Percentiles rank a stretch among this genome's conserved stretches.
Conservation (phyloP, 768 basidiomycete species). For the Leccinum incarnatum region DNA sequence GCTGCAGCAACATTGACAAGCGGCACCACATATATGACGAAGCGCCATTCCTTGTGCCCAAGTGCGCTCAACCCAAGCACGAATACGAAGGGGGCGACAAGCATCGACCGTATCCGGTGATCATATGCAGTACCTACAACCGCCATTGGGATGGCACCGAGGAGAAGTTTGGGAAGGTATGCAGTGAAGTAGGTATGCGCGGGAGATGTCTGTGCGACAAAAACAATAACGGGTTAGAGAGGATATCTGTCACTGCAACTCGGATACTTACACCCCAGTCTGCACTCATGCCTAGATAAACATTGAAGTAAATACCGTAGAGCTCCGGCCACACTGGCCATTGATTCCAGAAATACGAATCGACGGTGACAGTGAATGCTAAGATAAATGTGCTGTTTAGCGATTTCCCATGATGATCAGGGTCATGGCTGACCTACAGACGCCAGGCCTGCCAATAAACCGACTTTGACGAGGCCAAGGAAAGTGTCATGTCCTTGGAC, state of each 20-base stretch:
- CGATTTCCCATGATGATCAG: neutral
- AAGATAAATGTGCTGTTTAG: neutral
- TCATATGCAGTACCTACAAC: slow-evolving; percentile 51
- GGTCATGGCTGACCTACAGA: slow-evolving; percentile 49
- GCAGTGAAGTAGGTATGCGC: slow-evolving; percentile 60
- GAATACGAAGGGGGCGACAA: slow-evolving; percentile 52
- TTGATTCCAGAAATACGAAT: slow-evolving; percentile 83
- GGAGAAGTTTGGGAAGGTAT: slow-evolving; percentile 75
- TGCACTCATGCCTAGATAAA: slow-evolving; percentile 78
- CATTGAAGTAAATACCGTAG: slow-evolving; percentile 77
- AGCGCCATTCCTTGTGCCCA: slow-evolving; percentile 98
- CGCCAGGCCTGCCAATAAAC: slow-evolving; percentile 43
- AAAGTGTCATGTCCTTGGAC: slow-evolving; percentile 42
- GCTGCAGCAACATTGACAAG: slow-evolving; percentile 79
- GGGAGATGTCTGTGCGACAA: slow-evolving; percentile 59
- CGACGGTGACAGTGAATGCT: slow-evolving; percentile 65
- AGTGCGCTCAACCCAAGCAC: slow-evolving; percentile 67
- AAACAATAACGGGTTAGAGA: neutral
- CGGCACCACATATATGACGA: slow-evolving; percentile 86
- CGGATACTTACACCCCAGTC: slow-evolving; percentile 83
- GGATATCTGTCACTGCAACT: neutral
- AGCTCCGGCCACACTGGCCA: slow-evolving; percentile 86
- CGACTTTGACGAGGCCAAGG: slow-evolving; percentile 44
- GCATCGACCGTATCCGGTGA: slow-evolving; percentile 45
- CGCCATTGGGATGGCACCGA: slow-evolving; percentile 61